These are phyloP conservation scores for Cornus suecica DNA, from an alignment of 148 eudicot species.

Conservation along the genomic window DNA sequence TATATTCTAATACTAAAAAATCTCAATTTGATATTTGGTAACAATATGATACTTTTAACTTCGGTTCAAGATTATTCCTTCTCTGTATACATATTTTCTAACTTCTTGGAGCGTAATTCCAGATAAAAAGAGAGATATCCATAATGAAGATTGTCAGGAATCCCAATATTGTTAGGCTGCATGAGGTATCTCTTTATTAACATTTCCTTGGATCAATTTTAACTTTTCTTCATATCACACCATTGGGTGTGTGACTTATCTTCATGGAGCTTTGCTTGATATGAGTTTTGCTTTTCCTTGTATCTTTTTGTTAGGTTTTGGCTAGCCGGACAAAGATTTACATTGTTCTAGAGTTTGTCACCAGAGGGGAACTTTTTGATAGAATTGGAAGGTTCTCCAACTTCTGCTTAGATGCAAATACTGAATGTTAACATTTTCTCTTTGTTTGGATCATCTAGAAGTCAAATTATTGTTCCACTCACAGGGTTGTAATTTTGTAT, in stretches of 20 bases:
- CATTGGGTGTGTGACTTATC: background rate
- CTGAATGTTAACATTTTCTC: background rate
- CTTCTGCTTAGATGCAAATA: constrained; percentile 7
- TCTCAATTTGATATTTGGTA: no score
- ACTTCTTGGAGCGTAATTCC: constrained; percentile 27
- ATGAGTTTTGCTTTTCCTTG: constrained; percentile 6
- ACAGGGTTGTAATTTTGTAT: background rate
- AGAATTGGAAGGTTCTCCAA: constrained; percentile 67
- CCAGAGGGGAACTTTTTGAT: constrained; percentile 96
- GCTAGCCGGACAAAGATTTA: constrained; percentile 81
- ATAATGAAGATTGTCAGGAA: constrained; percentile 97
- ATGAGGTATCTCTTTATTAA: constrained; percentile 52
- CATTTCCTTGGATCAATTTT: background rate
- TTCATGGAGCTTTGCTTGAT: constrained; percentile 10
- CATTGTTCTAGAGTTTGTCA: constrained; percentile 84
- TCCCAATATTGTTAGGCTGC: constrained; percentile 80
- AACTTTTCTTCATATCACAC: background rate
- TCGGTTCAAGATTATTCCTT: background rate
- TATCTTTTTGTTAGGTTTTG: constrained; percentile 64
- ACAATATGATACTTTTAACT: background rate
- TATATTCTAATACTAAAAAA: no score
- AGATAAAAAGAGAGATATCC: constrained; percentile 96
- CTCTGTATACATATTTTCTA: background rate
- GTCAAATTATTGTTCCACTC: background rate
- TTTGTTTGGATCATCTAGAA: background rate